A percentile compares a stretch with the other conserved stretches of the same genome.
Conservation (phyloP, 1,284 basidiomycete genomes). For the Sanghuangporus baumii region DNA sequence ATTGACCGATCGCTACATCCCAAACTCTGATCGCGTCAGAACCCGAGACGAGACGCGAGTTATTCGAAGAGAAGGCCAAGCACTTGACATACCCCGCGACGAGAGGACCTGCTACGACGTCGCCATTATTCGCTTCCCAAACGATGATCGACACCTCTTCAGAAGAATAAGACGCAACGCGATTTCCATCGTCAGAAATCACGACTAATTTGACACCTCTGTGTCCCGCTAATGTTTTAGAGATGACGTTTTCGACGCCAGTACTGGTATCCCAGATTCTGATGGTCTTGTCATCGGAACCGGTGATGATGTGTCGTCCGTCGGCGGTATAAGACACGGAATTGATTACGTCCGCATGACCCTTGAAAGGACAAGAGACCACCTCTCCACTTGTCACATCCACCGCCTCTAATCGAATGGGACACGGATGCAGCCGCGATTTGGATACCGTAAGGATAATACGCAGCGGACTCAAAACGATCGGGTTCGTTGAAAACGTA, state of each 20-base stretch:
- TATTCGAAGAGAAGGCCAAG: constrained; percentile 3
- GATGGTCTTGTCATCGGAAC: neutral
- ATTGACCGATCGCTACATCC: constrained; percentile 1
- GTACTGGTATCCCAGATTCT: neutral
- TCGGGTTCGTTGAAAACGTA: too few relatives aligned
- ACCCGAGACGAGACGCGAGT: neutral
- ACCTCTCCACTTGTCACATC: neutral
- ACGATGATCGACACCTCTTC: neutral
- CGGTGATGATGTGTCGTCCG: neutral
- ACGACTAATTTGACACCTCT: too few relatives aligned
- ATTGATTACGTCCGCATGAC: neutral
- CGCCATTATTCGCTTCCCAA: neutral
- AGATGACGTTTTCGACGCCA: neutral
- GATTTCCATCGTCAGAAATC: neutral
- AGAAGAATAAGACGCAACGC: neutral
- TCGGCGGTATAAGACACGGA: neutral
- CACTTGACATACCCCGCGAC: neutral
- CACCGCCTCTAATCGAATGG: neutral
- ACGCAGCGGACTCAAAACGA: too few relatives aligned
- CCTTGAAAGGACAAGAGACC: neutral
- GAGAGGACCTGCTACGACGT: neutral
- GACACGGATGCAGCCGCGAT: neutral
- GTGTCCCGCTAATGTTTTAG: too few relatives aligned
- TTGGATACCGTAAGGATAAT: too few relatives aligned
- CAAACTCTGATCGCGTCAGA: neutral